Base-by-base conservation (phyloP, 805 yeast genomes). In the Candida insectalens region DNA sequence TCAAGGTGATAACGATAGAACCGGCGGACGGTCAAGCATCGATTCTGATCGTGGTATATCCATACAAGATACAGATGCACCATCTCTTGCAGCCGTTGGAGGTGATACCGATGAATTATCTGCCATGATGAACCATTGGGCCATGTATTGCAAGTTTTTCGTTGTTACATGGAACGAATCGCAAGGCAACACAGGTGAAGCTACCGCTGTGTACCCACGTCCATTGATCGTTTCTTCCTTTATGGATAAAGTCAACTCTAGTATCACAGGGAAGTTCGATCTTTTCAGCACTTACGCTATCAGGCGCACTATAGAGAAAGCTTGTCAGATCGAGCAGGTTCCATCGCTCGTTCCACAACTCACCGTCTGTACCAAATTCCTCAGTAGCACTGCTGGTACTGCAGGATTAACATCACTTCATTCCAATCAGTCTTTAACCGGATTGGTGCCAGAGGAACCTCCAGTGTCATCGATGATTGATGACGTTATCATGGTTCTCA, bases 401-500 rank as follows among this genome's bases (percentile, higher is more conserved):
- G n/a, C n/a, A n/a, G n/a, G n/a, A n/a, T n/a, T n/a, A n/a, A 7
- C 10, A 12, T 21, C 23, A 7, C 23, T 12, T 21, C 23, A 12
- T 12, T 42, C 49, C 5, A 46, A 48, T 33, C 41, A 50, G 4
- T 41, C 53, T 3, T 33, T 50, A 16, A 33, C 39, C 10, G 41
- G 52, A 3, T 29, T 51, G 4, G 50, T 62, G 22, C 74, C 77
- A 2, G 76, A 71, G 27, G 76, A 69, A 20, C 63, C 77, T 4
- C 89, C 88, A 2, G 72, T 81, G 4, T 74, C 94, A 0, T 84
- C 96, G 0, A 77, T 84, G 16, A 74, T 88, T 17, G 98, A 92
- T 47, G 98, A 92, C 51, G 60, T 83, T 22, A 70, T 84, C 19
- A 64, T 85, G 45, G 74, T 87, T 6, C 59, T 88, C 29, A 81